phyloP scores from a whole-genome alignment of 352 stramenopile genomes.

The Stramenopiles sp. region DNA sequence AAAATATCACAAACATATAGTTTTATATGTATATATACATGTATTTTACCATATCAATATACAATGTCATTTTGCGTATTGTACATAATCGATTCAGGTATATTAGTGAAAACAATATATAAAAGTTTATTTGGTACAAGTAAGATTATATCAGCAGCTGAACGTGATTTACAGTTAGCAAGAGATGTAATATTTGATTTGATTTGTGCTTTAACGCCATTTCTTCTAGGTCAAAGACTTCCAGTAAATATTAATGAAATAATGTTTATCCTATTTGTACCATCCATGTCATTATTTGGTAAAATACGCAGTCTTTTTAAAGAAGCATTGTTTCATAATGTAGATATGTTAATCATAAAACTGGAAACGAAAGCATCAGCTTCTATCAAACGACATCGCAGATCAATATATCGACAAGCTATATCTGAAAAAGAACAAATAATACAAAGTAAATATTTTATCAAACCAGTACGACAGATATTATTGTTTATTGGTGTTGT shows the following conservation, averaged over 20 bases:
- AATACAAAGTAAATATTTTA: background rate
- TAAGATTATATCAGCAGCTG: background rate
- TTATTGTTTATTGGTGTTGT: background rate
- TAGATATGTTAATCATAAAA: background rate
- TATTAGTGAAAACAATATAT: background rate
- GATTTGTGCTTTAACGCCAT: background rate
- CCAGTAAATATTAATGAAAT: too few relatives aligned
- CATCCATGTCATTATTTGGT: background rate
- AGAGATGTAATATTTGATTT: background rate
- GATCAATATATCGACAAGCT: background rate
- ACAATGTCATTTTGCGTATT: background rate
- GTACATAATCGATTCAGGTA: background rate
- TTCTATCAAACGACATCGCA: background rate
- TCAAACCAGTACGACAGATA: background rate
- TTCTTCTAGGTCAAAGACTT: too few relatives aligned
- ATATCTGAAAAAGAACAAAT: background rate
- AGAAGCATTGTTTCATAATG: background rate
- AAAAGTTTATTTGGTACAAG: background rate
- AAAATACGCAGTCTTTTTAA: background rate
- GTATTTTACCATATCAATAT: background rate
- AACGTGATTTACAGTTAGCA: background rate
- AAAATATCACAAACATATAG: background rate
- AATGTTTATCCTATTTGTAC: background rate
- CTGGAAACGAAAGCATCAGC: background rate
- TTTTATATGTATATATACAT: background rate